These are phyloP conservation scores for Cairneyella variabilis DNA, from an alignment of 495 filamentous ascomycete genomes.

Conservation along the genomic window DNA sequence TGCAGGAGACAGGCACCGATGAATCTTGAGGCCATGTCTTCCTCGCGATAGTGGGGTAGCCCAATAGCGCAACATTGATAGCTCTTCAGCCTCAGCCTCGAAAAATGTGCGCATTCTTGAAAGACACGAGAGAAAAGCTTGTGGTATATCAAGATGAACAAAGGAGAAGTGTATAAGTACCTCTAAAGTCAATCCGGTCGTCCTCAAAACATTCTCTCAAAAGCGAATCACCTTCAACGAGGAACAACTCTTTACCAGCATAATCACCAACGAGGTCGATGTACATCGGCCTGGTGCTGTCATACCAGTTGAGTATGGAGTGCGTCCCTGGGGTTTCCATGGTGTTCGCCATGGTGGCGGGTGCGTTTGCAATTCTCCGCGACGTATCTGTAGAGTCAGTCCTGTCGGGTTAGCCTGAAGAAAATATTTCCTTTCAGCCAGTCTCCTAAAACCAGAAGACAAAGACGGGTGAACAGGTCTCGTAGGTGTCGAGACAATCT, in stretches of 20 bases:
- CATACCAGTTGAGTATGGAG: slow-evolving; percentile 22
- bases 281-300: slow-evolving; percentile 22
- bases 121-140: too few relatives aligned
- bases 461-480: not conserved
- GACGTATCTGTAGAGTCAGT: too few relatives aligned
- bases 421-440: not conserved
- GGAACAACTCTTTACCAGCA: slow-evolving; percentile 65
- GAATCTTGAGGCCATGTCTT: too few relatives aligned
- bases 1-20: not conserved
- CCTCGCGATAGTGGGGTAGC: too few relatives aligned
- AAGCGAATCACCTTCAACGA: slow-evolving; percentile 71
- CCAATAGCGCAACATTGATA: too few relatives aligned
- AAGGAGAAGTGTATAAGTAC: slow-evolving; percentile 27
- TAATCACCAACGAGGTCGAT: slow-evolving; percentile 71
- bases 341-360: slow-evolving; percentile 14
- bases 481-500: not conserved
- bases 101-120: not conserved
- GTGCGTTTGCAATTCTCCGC: too few relatives aligned
- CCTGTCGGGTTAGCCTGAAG: slow-evolving; percentile 1
- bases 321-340: slow-evolving; percentile 1
- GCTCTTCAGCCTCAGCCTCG: not conserved
- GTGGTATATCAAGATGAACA: not conserved
- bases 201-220: slow-evolving; percentile 58
- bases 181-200: slow-evolving; percentile 54
- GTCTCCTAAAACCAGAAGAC: not conserved